phyloP scores from a whole-genome alignment of 2,329 filamentous ascomycete species.

The Herpotrichia juniperi region DNA sequence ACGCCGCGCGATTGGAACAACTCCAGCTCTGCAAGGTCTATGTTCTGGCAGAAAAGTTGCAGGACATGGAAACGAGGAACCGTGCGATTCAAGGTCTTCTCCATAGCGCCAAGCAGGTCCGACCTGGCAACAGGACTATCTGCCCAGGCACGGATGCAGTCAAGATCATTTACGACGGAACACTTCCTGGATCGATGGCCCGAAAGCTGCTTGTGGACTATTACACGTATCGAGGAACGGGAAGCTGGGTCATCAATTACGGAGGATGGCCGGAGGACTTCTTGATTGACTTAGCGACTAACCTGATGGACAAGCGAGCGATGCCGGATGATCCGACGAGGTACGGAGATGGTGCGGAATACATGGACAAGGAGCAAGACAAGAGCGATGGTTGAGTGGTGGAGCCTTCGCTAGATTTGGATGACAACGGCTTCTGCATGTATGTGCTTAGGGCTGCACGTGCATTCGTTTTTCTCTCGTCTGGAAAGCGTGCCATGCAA shows the following conservation, averaged over 20 bases:
- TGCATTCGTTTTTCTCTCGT: too few relatives aligned
- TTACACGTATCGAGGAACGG: not conserved
- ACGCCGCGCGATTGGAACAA: too few relatives aligned
- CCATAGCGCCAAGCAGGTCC: not conserved
- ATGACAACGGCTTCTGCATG: too few relatives aligned
- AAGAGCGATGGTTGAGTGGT: too few relatives aligned
- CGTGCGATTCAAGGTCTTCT: constrained; percentile 4
- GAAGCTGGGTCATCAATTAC: not conserved
- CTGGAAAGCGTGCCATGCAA: too few relatives aligned
- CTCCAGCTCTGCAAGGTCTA: constrained; percentile 14
- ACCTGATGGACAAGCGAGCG: too few relatives aligned
- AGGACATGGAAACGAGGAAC: constrained; percentile 16
- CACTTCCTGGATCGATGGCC: not conserved
- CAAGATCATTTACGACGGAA: not conserved
- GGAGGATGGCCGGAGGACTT: not conserved
- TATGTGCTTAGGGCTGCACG: too few relatives aligned
- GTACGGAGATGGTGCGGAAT: too few relatives aligned
- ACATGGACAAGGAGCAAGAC: too few relatives aligned
- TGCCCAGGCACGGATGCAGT: not conserved
- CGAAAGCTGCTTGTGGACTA: not conserved
- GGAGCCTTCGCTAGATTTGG: too few relatives aligned
- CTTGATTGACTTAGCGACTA: not conserved
- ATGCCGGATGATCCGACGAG: too few relatives aligned
- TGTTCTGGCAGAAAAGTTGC: constrained; percentile 18
- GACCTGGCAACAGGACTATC: not conserved